Conservation (phyloP, 495 filamentous ascomycete genomes). For the Ascobolus immersus region DNA sequence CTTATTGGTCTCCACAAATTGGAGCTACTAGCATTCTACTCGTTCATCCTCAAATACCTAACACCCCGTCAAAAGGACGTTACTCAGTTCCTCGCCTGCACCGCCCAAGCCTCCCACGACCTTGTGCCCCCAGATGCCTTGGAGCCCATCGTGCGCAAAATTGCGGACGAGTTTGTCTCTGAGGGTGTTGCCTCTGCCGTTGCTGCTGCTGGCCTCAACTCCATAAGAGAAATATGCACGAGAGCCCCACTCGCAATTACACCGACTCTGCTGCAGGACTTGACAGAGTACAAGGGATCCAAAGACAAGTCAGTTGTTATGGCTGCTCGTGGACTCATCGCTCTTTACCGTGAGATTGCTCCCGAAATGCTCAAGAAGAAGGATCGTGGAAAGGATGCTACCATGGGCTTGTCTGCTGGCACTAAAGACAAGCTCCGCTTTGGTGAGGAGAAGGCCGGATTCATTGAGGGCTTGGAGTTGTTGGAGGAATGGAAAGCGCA, state of each 20-base stretch:
- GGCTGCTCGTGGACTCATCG: constrained; percentile 75
- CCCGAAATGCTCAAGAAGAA: constrained; percentile 73
- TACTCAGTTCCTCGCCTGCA: constrained; percentile 76
- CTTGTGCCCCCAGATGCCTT: constrained; percentile 82
- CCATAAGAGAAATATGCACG: constrained; percentile 78
- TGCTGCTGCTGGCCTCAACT: constrained; percentile 75
- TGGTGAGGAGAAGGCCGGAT: constrained; percentile 52
- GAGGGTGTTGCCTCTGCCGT: constrained; percentile 81
- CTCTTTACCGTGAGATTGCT: constrained; percentile 70
- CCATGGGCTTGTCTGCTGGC: constrained; percentile 46
- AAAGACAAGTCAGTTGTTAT: constrained; percentile 97
- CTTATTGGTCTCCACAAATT: constrained; percentile 85
- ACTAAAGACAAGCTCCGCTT: constrained; percentile 26
- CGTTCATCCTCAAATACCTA: constrained; percentile 63
- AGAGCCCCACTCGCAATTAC: constrained; percentile 88
- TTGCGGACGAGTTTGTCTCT: constrained; percentile 93
- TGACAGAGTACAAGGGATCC: constrained; percentile 85
- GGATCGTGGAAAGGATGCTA: constrained; percentile 79
- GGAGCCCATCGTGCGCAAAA: constrained; percentile 78
- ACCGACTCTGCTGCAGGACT: constrained; percentile 79
- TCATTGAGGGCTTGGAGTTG: constrained; percentile 79
- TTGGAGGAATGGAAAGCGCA: constrained; percentile 85
- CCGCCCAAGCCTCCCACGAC: constrained; percentile 76
- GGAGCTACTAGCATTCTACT: constrained; percentile 58
- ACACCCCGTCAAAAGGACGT: constrained; percentile 76